Base-by-base conservation (phyloP, 148 eudicot genomes). In the Beta vulgaris region DNA sequence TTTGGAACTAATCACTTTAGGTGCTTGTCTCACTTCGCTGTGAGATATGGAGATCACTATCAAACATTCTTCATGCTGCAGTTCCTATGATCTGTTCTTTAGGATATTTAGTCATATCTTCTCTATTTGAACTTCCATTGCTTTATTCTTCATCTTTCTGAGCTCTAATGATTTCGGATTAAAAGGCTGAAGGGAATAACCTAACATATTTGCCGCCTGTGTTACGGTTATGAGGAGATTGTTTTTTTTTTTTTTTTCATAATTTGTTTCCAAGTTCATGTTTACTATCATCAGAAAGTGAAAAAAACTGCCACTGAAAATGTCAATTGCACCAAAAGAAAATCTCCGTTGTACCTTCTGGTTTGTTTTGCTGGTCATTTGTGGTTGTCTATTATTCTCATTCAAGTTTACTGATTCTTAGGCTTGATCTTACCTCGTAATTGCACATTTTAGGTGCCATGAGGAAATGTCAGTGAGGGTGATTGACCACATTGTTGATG, bases 401-500 rank as follows among this genome's bases (percentile, higher is more conserved):
- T 31, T 51, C 26, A 39, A 35, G n/a, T 1, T 66, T 25, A 12
- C n/a, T 28, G 49, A 15, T 36, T 49, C 15, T 48, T 4, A 63
- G 21, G 36, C 9, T 4, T 63, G 44, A 18, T 63, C 8, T 35
- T 16, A 65, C 48, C 8, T 58, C 39, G 28, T 53, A 25, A 15
- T 48, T 36, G 28, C 70, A n/a, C 71, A 63, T 76, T 79, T 59
- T 74, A 93, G 98, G 98, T 86, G 89, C 71, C 98, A 93, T 81
- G 98, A 93, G 78, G 86, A 87, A 64, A 93, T 93, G 98, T 93
- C 98, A 34, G 87, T 85, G 74, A 77, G 85, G 49, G 79, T 93
- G 91, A 75, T 93, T 79, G 98, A 93, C 55, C 82, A 91, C 68
- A 93, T 93, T 63, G 91, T 93, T 73, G 98, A 93, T 82, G 86